A percentile compares a stretch with the other conserved stretches of the same genome.
These are phyloP conservation scores for Candida namnaoensis DNA, from an alignment of 805 yeast genomes.

Conservation along the genomic window DNA sequence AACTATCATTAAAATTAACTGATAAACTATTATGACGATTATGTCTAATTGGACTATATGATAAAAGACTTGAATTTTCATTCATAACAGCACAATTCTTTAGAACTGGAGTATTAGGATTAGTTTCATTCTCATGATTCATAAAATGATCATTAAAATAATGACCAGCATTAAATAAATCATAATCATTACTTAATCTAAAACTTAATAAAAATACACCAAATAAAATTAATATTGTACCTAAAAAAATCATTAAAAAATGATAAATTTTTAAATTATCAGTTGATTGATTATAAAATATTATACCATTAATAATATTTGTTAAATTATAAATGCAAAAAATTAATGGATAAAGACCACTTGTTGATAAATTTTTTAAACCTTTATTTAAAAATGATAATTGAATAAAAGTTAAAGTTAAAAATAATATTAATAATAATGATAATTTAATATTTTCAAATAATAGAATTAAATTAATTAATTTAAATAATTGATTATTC, in stretches of 20 bases:
- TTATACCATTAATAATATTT: conserved; percentile 57
- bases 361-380: conserved; percentile 58
- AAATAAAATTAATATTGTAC: conserved; percentile 29
- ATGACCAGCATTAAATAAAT: not conserved
- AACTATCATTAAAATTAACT: no score
- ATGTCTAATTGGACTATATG: no score
- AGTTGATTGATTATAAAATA: conserved; percentile 44
- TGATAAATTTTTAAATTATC: conserved; percentile 23
- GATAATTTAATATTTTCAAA: no score
- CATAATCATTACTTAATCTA: conserved; percentile 23
- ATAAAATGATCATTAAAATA: not conserved
- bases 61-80: conserved; percentile 1
- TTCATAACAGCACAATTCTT: not conserved
- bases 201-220: conserved; percentile 68
- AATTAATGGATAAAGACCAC: conserved; percentile 75
- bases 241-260: conserved; percentile 37
- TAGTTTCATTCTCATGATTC: no score
- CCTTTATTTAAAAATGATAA: conserved; percentile 70
- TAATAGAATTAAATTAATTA: conserved; percentile 24
- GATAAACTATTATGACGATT: conserved; percentile 1
- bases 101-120: no score
- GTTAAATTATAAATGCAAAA: conserved; percentile 75
- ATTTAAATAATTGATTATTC: conserved; percentile 10
- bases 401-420: conserved; percentile 59
- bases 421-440: conserved; percentile 13